Conservation (phyloP, 2,329 filamentous ascomycete species). For the Ascochyta viciae-villosae region DNA sequence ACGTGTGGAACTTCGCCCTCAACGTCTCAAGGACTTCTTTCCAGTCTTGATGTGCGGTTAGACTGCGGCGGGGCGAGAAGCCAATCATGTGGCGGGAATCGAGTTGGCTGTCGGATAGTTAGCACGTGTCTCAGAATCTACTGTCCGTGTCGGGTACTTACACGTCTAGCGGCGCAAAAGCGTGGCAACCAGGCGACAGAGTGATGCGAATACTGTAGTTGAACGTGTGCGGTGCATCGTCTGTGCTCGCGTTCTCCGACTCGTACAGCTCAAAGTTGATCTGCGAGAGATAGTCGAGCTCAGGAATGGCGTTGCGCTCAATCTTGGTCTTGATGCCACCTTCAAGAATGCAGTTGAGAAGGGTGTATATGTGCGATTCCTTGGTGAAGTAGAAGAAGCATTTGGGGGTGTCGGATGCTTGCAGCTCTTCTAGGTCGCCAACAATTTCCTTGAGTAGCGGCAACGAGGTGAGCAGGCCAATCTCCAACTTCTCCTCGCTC, state of each 20-base stretch:
- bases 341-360: constrained; percentile 96
- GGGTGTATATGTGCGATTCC: constrained; percentile 97
- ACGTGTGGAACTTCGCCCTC: constrained; percentile 94
- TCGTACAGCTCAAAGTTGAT: constrained; percentile 99
- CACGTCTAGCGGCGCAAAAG: constrained; percentile 94
- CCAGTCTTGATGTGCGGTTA: constrained; percentile 94
- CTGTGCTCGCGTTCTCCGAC: constrained; percentile 73
- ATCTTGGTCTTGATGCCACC: constrained; percentile 98
- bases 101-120: constrained; percentile 64
- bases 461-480: constrained; percentile 90
- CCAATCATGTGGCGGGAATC: constrained; percentile 97
- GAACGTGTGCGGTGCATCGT: constrained; percentile 73
- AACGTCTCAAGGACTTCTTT: constrained; percentile 96
- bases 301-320: constrained; percentile 90
- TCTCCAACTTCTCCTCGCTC: constrained; percentile 96
- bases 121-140: constrained; percentile 2
- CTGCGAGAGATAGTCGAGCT: constrained; percentile 95
- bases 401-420: constrained; percentile 91
- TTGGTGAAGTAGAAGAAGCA: constrained; percentile 99
- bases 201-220: constrained; percentile 97
- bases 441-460: constrained; percentile 97
- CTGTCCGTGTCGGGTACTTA: constrained; percentile 16
- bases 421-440: constrained; percentile 94
- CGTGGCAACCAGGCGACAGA: constrained; percentile 93
- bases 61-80: constrained; percentile 84